A percentile compares a stretch with the other conserved stretches of the same genome.
Evolutionary conservation across 495 filamentous ascomycete genomes (phyloP).

Genomic region (Aspergillus sclerotioniger): DNA sequence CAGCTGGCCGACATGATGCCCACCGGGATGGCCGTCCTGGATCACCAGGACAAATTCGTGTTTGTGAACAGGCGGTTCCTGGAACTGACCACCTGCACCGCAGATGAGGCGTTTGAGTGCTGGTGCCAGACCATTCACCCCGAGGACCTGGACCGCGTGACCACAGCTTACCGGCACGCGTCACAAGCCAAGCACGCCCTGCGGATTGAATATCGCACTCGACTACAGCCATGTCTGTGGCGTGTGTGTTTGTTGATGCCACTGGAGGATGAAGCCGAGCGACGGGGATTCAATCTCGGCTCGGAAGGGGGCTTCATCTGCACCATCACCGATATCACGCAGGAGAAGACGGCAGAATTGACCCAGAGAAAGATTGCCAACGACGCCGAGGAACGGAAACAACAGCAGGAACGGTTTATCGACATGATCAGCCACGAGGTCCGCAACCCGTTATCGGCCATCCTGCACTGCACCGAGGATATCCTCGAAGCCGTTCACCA

Average conservation of each 20-base stretch:
- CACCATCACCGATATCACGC: conserved; percentile 41
- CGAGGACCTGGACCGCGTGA: conserved; percentile 22
- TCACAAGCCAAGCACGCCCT: conserved; percentile 3
- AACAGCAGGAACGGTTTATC: conserved; percentile 80
- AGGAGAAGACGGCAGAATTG: conserved; percentile 45
- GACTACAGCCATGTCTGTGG: conserved; percentile 17
- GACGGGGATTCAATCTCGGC: conserved; percentile 4
- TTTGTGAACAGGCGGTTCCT: conserved; percentile 25
- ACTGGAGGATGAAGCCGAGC: conserved; percentile 8
- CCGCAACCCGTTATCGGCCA: conserved; percentile 78
- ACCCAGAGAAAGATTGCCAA: conserved; percentile 59
- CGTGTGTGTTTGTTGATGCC: conserved; percentile 20
- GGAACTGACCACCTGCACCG: conserved; percentile 11
- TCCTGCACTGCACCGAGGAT: conserved; percentile 79
- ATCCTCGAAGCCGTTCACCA: conserved; percentile 42
- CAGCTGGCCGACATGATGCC: conserved; percentile 31
- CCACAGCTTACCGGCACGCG: conserved; percentile 10
- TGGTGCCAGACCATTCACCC: conserved; percentile 22
- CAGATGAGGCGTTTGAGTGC: conserved; percentile 13
- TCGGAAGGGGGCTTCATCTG: conserved; percentile 19
- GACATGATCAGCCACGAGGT: conserved; percentile 89
- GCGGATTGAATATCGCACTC: conserved; percentile 25
- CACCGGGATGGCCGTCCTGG: conserved; percentile 25
- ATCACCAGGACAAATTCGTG: conserved; percentile 18
- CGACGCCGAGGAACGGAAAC: conserved; percentile 64